Conservation (phyloP, 2,329 filamentous ascomycete genomes). For the Sclerotinia subarctica region DNA sequence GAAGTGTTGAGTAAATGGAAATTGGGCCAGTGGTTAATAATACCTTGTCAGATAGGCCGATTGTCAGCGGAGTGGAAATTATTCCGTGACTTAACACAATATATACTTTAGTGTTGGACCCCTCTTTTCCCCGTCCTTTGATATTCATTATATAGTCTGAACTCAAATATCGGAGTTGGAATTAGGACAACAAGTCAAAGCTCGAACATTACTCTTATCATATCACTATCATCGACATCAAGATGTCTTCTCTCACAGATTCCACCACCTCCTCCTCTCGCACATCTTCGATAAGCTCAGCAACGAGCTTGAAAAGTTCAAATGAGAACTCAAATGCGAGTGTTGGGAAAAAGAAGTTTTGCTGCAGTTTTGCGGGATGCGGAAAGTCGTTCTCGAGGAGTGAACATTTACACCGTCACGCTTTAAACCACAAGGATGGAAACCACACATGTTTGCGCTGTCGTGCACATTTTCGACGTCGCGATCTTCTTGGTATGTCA, state of each 20-base stretch:
- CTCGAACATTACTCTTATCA: conserved; percentile 14
- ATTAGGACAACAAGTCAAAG: conserved; percentile 14
- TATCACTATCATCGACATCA: conserved; percentile 8
- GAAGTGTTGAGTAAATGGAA: conserved; percentile 8
- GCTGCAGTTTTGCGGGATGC: conserved; percentile 44
- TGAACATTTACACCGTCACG: conserved; percentile 51
- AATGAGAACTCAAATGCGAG: conserved; percentile 21
- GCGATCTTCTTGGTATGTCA: conserved; percentile 51
- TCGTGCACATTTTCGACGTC: conserved; percentile 53
- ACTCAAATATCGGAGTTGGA: conserved; percentile 16
- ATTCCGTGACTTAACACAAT: conserved; percentile 20
- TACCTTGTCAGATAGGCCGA: conserved; percentile 8
- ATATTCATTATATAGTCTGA: conserved; percentile 18
- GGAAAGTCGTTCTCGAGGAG: conserved; percentile 49
- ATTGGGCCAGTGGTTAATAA: conserved; percentile 5
- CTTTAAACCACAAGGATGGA: conserved; percentile 48
- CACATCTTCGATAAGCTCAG: conserved; percentile 30
- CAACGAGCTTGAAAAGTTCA: conserved; percentile 29
- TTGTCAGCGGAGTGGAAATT: conserved; percentile 13
- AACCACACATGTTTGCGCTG: conserved; percentile 53
- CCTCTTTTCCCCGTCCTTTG: conserved; percentile 21
- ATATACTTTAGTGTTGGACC: conserved; percentile 19
- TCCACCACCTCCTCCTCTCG: conserved; percentile 34
- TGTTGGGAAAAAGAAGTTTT: conserved; percentile 38
- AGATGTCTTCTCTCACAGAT: conserved; percentile 31